Evolutionary conservation across 257 asterid species (phyloP), one percentile per base, ranked within the genome.

Genomic region (Solanum bulbocastanum): DNA sequence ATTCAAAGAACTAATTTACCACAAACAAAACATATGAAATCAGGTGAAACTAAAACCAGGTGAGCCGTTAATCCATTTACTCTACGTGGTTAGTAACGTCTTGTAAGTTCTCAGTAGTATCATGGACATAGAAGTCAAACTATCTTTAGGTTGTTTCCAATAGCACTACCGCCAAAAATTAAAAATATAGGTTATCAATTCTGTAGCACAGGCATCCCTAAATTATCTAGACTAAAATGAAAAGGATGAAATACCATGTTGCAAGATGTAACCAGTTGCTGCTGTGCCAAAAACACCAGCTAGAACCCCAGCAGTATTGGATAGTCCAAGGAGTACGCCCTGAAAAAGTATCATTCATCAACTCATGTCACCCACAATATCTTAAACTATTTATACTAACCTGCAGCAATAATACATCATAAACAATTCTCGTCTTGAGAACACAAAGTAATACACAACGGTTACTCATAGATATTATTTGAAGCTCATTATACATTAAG

Each of bases 271-370:
- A 74, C 98, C 98, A 76, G 98, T 96, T 84, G 98, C 97, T 72
- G 98, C 98, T 76, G 98, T 96, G 83, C 98, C 98, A 58, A 96
- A 89, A 87, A 95, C 98, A 82, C 98, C 98, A 88, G 98, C 98
- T 88, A 95, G 94, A 89, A 96, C 98, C 88, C 98, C 98, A 81
- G 98, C 98, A 66, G 98, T 96, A 88, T 96, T 96, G 58, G 98
- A 95, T 44, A 96, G 93, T 74, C 98, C 98, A 76, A 96, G 94
- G 91, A 96, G 90, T 58, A 95, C 98, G n/a, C 98, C 98, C 98
- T 95, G 93, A 83, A 90, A 83, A 87, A 18, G n/a, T 79, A 44
- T 27, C 84, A 25, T 44, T 15, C 84, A 25, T 44, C 25, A 37
- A 15, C n/a, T 79, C 84, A 79, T 79, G 37, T 79, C 15, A 44